A percentile compares a stretch with the other conserved stretches of the same genome.
Evolutionary conservation across 441 rosid genomes (phyloP).

Genomic region (Pelargonium fulgidum): DNA sequence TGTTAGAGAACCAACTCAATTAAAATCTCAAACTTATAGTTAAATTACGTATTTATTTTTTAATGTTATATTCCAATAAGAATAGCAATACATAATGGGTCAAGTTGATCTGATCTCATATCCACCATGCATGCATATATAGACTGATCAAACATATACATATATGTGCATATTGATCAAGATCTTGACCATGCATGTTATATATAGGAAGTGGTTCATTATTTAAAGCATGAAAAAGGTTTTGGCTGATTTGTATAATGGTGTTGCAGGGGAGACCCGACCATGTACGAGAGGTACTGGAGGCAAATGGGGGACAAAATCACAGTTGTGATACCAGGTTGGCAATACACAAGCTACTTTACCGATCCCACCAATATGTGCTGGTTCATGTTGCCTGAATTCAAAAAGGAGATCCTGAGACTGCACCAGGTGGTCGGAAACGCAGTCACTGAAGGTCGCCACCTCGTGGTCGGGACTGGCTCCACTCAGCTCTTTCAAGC

Average conservation of each 20-base stretch:
- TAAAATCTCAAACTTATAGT: neutral
- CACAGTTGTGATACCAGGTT: slow-evolving; percentile 62
- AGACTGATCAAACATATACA: too few species aligned
- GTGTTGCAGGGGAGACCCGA: slow-evolving; percentile 77
- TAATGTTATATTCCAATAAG: slow-evolving; percentile 7
- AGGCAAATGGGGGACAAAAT: slow-evolving; percentile 54
- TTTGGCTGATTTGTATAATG: too few species aligned
- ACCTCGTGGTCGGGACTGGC: slow-evolving; percentile 87
- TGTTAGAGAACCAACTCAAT: too few species aligned
- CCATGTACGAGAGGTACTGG: slow-evolving; percentile 77
- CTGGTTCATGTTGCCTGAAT: slow-evolving; percentile 84
- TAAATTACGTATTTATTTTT: neutral
- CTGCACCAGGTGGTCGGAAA: slow-evolving; percentile 71
- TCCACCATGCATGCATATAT: too few species aligned
- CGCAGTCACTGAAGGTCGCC: slow-evolving; percentile 52
- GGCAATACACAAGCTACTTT: slow-evolving; percentile 81
- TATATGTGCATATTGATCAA: too few species aligned
- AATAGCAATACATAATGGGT: too few species aligned
- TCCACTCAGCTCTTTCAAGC: slow-evolving; percentile 86
- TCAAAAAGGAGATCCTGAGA: slow-evolving; percentile 50
- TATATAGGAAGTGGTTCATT: too few species aligned
- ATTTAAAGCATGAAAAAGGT: too few species aligned
- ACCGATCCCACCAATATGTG: slow-evolving; percentile 56
- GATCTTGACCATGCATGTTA: too few species aligned
- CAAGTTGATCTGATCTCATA: too few species aligned